A percentile compares a stretch with the other conserved stretches of the same genome.
Evolutionary conservation across 202 grass and related monocot genomes (phyloP).

Genomic region (Schoenoplectus triqueter): DNA sequence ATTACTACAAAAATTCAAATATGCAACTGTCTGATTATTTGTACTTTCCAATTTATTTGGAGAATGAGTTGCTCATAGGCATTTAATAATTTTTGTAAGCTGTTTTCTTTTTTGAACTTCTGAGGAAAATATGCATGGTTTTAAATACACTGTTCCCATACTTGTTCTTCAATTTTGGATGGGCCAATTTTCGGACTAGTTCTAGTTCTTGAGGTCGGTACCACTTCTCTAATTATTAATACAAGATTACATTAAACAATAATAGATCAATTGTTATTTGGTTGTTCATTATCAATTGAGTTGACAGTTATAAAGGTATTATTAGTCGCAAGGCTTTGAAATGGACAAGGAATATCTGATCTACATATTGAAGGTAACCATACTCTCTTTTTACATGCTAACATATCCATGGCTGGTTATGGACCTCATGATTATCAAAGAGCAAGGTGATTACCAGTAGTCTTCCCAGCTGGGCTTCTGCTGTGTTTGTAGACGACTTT

Average conservation of each 20-base stretch:
- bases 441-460: background rate
- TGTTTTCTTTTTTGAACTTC: background rate
- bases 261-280: background rate
- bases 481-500: no score
- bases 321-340: constrained; percentile 20
- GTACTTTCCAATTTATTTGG: constrained; percentile 3
- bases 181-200: constrained; percentile 5
- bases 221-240: background rate
- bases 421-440: constrained; percentile 1
- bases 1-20: background rate
- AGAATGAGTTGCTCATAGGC: background rate
- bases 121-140: constrained; percentile 24
- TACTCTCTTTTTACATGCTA: constrained; percentile 16
- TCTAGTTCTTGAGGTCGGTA: constrained; percentile 33
- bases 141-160: constrained; percentile 6
- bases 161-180: background rate
- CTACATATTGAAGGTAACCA: constrained; percentile 18
- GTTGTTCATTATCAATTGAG: constrained; percentile 26
- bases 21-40: background rate
- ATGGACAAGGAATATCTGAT: constrained; percentile 33
- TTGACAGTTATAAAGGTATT: constrained; percentile 32
- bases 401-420: background rate
- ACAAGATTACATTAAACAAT: background rate
- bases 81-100: background rate
- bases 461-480: background rate